phyloP scores from a whole-genome alignment of 176 grass and related monocot genomes.

The Ensete ventricosum region DNA sequence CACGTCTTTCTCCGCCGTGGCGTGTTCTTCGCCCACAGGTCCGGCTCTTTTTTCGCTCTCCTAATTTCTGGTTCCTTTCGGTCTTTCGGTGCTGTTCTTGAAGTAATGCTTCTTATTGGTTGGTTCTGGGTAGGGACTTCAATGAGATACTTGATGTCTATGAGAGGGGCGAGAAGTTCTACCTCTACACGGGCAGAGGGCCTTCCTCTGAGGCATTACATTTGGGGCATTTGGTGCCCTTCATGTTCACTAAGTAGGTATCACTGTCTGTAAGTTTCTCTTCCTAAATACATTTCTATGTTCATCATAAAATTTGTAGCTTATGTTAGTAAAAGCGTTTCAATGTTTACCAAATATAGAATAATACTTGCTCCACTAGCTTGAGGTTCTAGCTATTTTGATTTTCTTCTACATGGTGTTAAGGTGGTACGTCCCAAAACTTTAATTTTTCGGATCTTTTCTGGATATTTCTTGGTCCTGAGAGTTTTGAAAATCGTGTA shows the following conservation, averaged over 20 bases:
- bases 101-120: neutral
- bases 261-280: neutral
- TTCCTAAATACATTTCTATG: neutral
- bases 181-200: conserved; percentile 85
- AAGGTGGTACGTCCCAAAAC: too few relatives aligned
- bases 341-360: too few relatives aligned
- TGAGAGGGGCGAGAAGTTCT: conserved; percentile 81
- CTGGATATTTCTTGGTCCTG: too few relatives aligned
- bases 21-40: conserved; percentile 94
- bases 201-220: conserved; percentile 89
- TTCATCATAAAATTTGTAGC: neutral
- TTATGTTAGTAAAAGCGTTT: too few relatives aligned
- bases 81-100: neutral
- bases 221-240: conserved; percentile 85
- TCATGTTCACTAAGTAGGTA: conserved; percentile 97
- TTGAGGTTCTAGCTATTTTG: neutral
- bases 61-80: neutral
- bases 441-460: too few relatives aligned
- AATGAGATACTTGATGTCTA: conserved; percentile 67
- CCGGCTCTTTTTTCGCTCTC: too few relatives aligned
- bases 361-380: neutral
- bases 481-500: too few relatives aligned
- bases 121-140: conserved; percentile 46
- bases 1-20: conserved; percentile 80
- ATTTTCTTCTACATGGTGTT: too few relatives aligned